phyloP scores from a whole-genome alignment of 2,329 filamentous ascomycete species.

The Apiospora hydei region DNA sequence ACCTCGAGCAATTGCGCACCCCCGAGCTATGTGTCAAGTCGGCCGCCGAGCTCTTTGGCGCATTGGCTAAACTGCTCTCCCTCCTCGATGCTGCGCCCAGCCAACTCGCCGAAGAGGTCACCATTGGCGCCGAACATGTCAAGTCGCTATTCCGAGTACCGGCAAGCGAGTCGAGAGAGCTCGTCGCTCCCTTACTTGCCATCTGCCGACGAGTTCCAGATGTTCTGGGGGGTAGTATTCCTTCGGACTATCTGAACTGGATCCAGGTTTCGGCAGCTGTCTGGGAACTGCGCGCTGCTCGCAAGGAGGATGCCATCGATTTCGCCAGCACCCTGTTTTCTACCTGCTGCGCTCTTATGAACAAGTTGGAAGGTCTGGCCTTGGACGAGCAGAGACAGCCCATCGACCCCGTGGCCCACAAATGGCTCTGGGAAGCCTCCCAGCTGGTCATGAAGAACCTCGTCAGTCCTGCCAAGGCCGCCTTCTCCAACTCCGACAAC shows the following conservation, averaged over 20 bases:
- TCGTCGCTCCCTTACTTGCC: conserved; percentile 54
- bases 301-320: conserved; percentile 53
- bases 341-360: conserved; percentile 48
- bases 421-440: conserved; percentile 56
- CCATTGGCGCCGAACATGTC: conserved; percentile 64
- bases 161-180: conserved; percentile 53
- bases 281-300: conserved; percentile 64
- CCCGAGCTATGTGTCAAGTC: conserved; percentile 52
- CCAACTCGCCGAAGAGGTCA: conserved; percentile 49
- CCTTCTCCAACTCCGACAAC: conserved; percentile 49
- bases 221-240: conserved; percentile 40
- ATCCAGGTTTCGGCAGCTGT: conserved; percentile 52
- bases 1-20: conserved; percentile 49
- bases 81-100: conserved; percentile 48
- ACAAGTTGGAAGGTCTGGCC: conserved; percentile 46
- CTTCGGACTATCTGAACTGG: conserved; percentile 54
- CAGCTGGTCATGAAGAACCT: conserved; percentile 59
- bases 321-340: conserved; percentile 57
- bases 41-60: conserved; percentile 55
- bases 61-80: conserved; percentile 54
- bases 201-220: conserved; percentile 52
- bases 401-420: conserved; percentile 35
- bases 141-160: conserved; percentile 62
- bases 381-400: conserved; percentile 28
- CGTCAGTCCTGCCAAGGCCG: conserved; percentile 57